These are phyloP conservation scores for Penicillium sclerotiorum DNA, from an alignment of 2,329 filamentous ascomycete species.

Conservation along the genomic window DNA sequence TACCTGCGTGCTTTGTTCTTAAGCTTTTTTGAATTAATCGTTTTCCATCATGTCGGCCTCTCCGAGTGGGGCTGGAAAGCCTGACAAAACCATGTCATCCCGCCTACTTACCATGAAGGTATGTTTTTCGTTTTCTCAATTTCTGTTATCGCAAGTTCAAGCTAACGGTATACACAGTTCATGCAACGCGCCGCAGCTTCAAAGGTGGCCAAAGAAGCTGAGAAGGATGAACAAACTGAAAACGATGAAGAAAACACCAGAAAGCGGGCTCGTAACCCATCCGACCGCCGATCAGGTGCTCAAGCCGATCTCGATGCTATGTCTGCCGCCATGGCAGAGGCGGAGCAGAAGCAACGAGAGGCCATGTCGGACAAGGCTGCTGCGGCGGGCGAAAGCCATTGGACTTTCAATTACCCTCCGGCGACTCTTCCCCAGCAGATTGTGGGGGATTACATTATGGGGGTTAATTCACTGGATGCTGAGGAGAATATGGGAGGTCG, in stretches of 20 bases:
- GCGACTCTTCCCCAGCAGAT: slow-evolving; percentile 25
- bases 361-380: slow-evolving; percentile 44
- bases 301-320: slow-evolving; percentile 44
- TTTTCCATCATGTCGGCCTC: slow-evolving; percentile 32
- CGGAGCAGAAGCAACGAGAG: slow-evolving; percentile 45
- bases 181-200: slow-evolving; percentile 85
- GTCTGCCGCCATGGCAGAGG: slow-evolving; percentile 42
- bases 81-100: slow-evolving; percentile 77
- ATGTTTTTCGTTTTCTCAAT: slow-evolving; percentile 9
- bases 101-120: slow-evolving; percentile 88
- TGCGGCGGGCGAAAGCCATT: slow-evolving; percentile 48
- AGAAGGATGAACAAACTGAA: too few species aligned
- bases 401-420: slow-evolving; percentile 42
- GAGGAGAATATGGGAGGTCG: slow-evolving; percentile 39
- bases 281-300: slow-evolving; percentile 25
- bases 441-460: too few species aligned
- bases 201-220: slow-evolving; percentile 46
- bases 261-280: slow-evolving; percentile 42
- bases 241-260: slow-evolving; percentile 50
- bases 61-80: slow-evolving; percentile 55
- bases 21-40: background rate
- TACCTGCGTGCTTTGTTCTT: background rate
- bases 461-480: slow-evolving; percentile 37
- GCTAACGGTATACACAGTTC: slow-evolving; percentile 56
- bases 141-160: slow-evolving; percentile 5